These are phyloP conservation scores for Hericium coralloides DNA, from an alignment of 768 basidiomycete genomes.

Conservation along the genomic window DNA sequence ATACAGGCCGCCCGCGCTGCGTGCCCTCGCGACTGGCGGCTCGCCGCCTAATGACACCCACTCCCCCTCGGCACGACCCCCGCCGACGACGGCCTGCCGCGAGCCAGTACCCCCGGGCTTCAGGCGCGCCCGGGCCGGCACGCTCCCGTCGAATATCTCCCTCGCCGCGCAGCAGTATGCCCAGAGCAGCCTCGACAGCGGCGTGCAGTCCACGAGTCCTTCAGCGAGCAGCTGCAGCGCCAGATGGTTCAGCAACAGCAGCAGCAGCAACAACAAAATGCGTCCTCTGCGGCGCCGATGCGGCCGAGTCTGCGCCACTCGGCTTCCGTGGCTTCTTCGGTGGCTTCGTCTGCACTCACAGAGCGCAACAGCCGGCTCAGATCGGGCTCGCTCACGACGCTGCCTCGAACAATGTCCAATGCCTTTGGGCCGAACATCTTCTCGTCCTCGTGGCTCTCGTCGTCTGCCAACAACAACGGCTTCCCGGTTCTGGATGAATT, in stretches of 20 bases:
- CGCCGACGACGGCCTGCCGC: slow-evolving; percentile 54
- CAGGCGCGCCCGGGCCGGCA: slow-evolving; percentile 93
- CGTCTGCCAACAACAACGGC: slow-evolving; percentile 43
- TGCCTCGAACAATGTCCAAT: slow-evolving; percentile 61
- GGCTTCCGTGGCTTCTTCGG: slow-evolving; percentile 54
- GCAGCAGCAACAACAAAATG: slow-evolving; percentile 30
- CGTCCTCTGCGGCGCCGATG: slow-evolving; percentile 34
- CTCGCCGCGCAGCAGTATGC: slow-evolving; percentile 79
- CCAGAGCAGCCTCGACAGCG: slow-evolving; percentile 46
- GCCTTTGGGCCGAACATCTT: slow-evolving; percentile 87
- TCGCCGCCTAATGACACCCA: slow-evolving; percentile 65
- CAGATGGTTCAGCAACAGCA: slow-evolving; percentile 29
- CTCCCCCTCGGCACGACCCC: slow-evolving; percentile 48
- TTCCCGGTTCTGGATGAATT: slow-evolving; percentile 70
- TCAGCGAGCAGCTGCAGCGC: slow-evolving; percentile 35
- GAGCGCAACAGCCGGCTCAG: slow-evolving; percentile 79
- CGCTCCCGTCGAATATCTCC: slow-evolving; percentile 92
- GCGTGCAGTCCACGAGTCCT: slow-evolving; percentile 39
- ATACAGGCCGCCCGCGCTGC: slow-evolving; percentile 77
- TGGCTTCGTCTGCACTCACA: slow-evolving; percentile 38
- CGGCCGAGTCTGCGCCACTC: slow-evolving; percentile 71
- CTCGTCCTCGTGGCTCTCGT: slow-evolving; percentile 80
- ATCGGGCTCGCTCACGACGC: slow-evolving; percentile 87
- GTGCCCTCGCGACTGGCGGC: slow-evolving; percentile 55
- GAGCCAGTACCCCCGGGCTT: slow-evolving; percentile 81